Evolutionary conservation across 768 basidiomycete genomes (phyloP).

Genomic region (Tylopilus plumbeoviolaceoides): DNA sequence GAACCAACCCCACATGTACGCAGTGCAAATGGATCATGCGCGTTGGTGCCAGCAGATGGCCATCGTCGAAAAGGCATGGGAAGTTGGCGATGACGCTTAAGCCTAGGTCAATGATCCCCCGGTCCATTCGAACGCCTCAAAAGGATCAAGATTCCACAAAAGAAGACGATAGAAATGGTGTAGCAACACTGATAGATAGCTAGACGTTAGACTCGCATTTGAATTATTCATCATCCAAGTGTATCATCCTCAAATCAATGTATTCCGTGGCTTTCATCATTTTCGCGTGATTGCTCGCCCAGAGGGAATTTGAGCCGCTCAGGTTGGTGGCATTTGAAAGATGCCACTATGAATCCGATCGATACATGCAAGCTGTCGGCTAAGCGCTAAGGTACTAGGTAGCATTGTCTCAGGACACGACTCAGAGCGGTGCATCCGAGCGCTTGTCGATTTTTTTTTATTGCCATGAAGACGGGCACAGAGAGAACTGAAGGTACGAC

Average conservation of each 20-base stretch:
- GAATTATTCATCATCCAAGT: not conserved
- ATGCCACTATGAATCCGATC: no score
- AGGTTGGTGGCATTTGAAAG: no score
- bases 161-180: not conserved
- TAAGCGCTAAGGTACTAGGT: no score
- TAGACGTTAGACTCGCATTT: not conserved
- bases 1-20: constrained; percentile 10
- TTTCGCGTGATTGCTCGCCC: not conserved
- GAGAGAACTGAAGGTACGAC: no score
- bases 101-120: not conserved
- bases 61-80: constrained; percentile 14
- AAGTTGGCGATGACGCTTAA: constrained; percentile 5
- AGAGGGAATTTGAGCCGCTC: no score
- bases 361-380: no score
- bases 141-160: not conserved
- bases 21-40: constrained; percentile 13
- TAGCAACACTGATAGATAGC: not conserved
- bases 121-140: not conserved
- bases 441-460: no score
- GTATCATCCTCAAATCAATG: not conserved
- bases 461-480: no score
- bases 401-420: no score
- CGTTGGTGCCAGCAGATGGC: constrained; percentile 15
- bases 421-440: no score
- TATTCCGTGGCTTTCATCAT: not conserved